Percentiles rank a stretch among this genome's conserved stretches.
phyloP scores from a whole-genome alignment of 2,329 filamentous ascomycete genomes.

The Scytalidium lignicola region DNA sequence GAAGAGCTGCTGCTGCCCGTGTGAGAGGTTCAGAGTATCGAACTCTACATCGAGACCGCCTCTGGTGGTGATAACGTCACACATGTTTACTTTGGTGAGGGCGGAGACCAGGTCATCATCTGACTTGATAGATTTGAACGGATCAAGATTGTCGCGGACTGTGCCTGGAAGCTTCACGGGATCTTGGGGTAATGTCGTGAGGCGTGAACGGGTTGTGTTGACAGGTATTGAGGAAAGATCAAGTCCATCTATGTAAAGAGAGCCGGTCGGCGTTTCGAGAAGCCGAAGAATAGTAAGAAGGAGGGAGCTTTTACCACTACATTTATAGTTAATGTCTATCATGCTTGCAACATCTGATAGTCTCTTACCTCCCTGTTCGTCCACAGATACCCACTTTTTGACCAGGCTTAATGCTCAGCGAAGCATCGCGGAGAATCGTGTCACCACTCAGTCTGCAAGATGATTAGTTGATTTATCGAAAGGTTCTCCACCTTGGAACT shows the following conservation, averaged over 20 bases:
- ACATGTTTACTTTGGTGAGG: constrained; percentile 64
- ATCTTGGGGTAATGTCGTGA: constrained; percentile 38
- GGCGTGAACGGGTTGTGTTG: constrained; percentile 35
- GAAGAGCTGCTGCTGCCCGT: constrained; percentile 61
- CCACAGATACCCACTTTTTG: constrained; percentile 46
- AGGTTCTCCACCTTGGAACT: too few relatives aligned
- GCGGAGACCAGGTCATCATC: constrained; percentile 57
- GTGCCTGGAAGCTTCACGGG: constrained; percentile 79
- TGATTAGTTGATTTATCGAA: background rate
- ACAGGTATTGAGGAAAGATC: constrained; percentile 37
- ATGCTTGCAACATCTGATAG: too few relatives aligned
- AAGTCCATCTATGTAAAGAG: constrained; percentile 41
- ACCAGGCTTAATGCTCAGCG: constrained; percentile 22
- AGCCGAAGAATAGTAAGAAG: constrained; percentile 43
- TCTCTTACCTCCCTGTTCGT: constrained; percentile 37
- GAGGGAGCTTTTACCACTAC: constrained; percentile 35
- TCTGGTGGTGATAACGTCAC: background rate
- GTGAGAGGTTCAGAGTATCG: constrained; percentile 58
- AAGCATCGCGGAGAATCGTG: constrained; percentile 1
- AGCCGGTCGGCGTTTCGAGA: constrained; percentile 35
- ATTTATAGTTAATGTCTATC: too few relatives aligned
- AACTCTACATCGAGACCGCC: constrained; percentile 25
- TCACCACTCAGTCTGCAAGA: background rate
- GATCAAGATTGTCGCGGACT: constrained; percentile 70
- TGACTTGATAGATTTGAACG: constrained; percentile 43